Evolutionary conservation across 2,329 filamentous ascomycete genomes (phyloP).

Genomic region (Cercospora brassicicola): DNA sequence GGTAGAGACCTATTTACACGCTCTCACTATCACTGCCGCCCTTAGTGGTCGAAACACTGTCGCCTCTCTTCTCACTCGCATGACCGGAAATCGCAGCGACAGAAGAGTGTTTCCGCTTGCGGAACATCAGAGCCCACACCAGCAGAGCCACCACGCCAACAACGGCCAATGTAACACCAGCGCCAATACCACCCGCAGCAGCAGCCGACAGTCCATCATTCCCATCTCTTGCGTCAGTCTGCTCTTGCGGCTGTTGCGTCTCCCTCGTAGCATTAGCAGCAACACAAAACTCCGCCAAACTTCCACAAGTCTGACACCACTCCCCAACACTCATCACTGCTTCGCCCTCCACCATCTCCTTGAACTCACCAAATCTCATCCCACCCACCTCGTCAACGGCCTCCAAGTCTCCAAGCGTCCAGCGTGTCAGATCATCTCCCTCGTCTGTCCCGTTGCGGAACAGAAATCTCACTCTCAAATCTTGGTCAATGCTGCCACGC

Average conservation of each 20-base stretch:
- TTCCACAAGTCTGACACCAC: conserved; percentile 13
- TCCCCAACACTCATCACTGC: conserved; percentile 9
- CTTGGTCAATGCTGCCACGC: conserved; percentile 27
- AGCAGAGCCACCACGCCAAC: conserved; percentile 4
- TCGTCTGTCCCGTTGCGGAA: conserved; percentile 56
- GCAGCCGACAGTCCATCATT: conserved; percentile 2
- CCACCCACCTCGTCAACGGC: conserved; percentile 37
- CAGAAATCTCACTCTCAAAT: conserved; percentile 57
- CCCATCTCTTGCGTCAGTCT: too few species aligned
- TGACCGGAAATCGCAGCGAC: not conserved
- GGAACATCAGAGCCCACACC: conserved; percentile 1
- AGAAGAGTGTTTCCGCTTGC: not conserved
- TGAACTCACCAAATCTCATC: conserved; percentile 31
- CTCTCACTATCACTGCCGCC: conserved; percentile 8
- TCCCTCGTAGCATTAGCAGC: conserved; percentile 5
- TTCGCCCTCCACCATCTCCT: not conserved
- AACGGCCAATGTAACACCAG: conserved; percentile 13
- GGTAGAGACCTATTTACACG: not conserved
- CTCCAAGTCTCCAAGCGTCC: conserved; percentile 52
- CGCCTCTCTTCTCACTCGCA: not conserved
- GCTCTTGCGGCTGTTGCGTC: not conserved
- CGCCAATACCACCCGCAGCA: conserved; percentile 16
- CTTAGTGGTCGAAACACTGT: not conserved
- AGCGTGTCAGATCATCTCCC: conserved; percentile 40
- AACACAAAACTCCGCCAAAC: conserved; percentile 15